Evolutionary conservation across 2,329 filamentous ascomycete genomes (phyloP).

Genomic region (Tolypocladium paradoxum): DNA sequence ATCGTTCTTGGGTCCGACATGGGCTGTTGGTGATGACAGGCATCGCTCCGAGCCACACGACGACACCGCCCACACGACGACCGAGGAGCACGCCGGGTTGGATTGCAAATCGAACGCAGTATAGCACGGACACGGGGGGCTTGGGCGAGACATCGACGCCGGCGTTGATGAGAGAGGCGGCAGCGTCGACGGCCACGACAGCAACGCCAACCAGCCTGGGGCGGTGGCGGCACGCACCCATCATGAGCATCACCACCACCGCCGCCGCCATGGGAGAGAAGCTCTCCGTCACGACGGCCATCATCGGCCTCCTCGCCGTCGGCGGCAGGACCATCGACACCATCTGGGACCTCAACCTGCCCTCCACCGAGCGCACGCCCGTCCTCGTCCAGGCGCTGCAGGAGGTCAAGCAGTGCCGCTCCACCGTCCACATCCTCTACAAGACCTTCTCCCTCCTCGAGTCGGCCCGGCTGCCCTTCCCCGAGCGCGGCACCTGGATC

Average conservation of each 20-base stretch:
- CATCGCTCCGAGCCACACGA: not conserved
- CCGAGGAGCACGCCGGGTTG: not conserved
- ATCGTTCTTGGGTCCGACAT: not conserved
- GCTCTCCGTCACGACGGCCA: constrained; percentile 24
- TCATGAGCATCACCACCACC: not conserved
- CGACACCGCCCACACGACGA: not conserved
- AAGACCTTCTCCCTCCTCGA: constrained; percentile 23
- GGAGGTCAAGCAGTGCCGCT: constrained; percentile 26
- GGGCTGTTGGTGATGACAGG: not conserved
- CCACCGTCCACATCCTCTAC: constrained; percentile 24
- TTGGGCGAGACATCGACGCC: not conserved
- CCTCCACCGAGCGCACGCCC: constrained; percentile 14
- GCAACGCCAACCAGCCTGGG: not conserved
- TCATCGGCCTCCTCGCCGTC: constrained; percentile 24
- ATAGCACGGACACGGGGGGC: not conserved
- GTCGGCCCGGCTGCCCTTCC: constrained; percentile 20
- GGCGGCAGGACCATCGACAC: constrained; percentile 22
- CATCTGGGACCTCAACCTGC: constrained; percentile 22
- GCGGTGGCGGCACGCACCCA: not conserved
- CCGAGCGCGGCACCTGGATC: constrained; percentile 25
- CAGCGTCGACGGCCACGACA: not conserved
- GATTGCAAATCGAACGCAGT: not conserved
- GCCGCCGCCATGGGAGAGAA: constrained; percentile 8
- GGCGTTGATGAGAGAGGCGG: not conserved
- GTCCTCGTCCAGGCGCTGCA: constrained; percentile 20